Percentiles rank a stretch among this genome's conserved stretches.
These are phyloP conservation scores for Umbelopsis sp. DNA, from an alignment of 192 early-diverging fungal genomes.

Conservation along the genomic window DNA sequence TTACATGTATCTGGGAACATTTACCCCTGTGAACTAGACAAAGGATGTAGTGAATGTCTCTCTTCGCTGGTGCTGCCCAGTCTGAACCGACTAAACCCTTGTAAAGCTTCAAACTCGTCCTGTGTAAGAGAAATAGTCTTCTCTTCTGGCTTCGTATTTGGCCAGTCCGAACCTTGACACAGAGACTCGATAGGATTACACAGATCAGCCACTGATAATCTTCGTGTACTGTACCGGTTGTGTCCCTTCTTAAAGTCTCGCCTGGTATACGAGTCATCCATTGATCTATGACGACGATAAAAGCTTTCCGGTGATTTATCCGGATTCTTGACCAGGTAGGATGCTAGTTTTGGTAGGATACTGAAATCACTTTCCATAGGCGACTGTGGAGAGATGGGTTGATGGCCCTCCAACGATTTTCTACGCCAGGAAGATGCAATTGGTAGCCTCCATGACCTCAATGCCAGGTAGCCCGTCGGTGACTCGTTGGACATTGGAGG, in stretches of 20 bases:
- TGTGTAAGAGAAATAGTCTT: slow-evolving; percentile 30
- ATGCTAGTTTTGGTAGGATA: slow-evolving; percentile 20
- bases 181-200: slow-evolving; percentile 34
- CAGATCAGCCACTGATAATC: slow-evolving; percentile 26
- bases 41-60: background rate
- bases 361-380: background rate
- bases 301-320: slow-evolving; percentile 25
- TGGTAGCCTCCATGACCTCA: background rate
- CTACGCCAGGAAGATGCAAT: background rate
- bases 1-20: background rate
- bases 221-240: background rate
- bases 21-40: background rate
- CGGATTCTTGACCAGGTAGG: slow-evolving; percentile 26
- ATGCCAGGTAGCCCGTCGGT: background rate
- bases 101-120: slow-evolving; percentile 42
- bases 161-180: background rate
- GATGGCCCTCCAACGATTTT: background rate
- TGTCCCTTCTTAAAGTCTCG: background rate
- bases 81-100: slow-evolving; percentile 37
- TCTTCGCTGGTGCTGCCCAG: background rate
- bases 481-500: slow-evolving; percentile 9
- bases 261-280: background rate
- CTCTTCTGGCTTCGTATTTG: slow-evolving; percentile 1
- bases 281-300: slow-evolving; percentile 2
- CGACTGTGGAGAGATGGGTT: background rate